These are phyloP conservation scores for Edaphochlamys debaryana DNA, from an alignment of 139 green algal species.

Conservation along the genomic window DNA sequence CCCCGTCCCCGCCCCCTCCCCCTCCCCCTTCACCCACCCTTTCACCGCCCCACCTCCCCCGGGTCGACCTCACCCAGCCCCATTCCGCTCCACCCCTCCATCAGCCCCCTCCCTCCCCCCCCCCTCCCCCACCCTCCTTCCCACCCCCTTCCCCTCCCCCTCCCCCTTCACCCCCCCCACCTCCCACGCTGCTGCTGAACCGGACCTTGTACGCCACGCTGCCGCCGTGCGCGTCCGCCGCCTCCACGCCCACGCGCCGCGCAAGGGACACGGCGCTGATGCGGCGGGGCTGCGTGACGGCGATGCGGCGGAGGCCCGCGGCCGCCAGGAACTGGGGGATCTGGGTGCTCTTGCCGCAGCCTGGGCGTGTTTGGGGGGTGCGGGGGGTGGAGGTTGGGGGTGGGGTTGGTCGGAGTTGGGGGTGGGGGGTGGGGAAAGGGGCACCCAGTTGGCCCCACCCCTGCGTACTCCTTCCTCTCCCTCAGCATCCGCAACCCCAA, in stretches of 20 bases:
- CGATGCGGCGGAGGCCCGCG: constrained; percentile 45
- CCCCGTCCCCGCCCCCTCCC: too few relatives aligned
- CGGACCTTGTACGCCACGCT: constrained; percentile 65
- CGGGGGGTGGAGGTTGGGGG: constrained; percentile 41
- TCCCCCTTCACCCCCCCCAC: constrained; percentile 22
- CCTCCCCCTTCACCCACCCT: too few relatives aligned
- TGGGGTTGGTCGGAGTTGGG: neutral
- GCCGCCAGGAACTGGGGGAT: constrained; percentile 75
- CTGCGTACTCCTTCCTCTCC: too few relatives aligned
- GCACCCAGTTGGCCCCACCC: neutral
- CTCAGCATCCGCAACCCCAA: too few relatives aligned
- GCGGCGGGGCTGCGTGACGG: constrained; percentile 75
- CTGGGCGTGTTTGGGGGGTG: too few relatives aligned
- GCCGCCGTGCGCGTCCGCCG: constrained; percentile 57
- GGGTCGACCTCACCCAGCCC: too few relatives aligned
- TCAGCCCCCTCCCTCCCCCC: neutral
- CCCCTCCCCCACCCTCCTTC: neutral
- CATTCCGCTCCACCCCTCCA: too few relatives aligned
- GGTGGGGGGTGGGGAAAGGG: too few relatives aligned
- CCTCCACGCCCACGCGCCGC: constrained; percentile 24
- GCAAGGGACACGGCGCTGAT: constrained; percentile 78
- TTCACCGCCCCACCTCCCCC: too few relatives aligned
- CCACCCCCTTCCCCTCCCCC: neutral
- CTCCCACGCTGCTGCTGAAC: constrained; percentile 62
- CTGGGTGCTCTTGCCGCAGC: constrained; percentile 90